These are phyloP conservation scores for Vanderwaltozyma yarrowii DNA, from an alignment of 805 yeast species.

Conservation along the genomic window DNA sequence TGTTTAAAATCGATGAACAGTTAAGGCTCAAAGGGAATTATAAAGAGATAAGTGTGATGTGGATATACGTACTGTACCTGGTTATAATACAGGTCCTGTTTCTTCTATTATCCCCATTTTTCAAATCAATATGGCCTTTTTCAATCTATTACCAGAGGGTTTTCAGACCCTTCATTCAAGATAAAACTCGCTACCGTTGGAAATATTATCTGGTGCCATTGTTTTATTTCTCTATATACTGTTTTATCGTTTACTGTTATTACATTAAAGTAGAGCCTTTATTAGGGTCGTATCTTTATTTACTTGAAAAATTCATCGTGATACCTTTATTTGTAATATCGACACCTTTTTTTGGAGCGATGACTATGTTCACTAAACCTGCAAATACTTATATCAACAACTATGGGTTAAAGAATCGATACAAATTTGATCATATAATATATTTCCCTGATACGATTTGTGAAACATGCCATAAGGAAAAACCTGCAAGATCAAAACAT, in stretches of 20 bases:
- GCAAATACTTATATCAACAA: conserved; percentile 4
- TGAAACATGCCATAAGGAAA: conserved; percentile 47
- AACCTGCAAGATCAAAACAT: conserved; percentile 69
- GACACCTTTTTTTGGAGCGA: conserved; percentile 13
- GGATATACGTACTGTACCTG: not conserved
- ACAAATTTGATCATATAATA: conserved; percentile 40
- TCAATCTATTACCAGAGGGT: conserved; percentile 17
- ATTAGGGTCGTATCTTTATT: conserved; percentile 5
- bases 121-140: conserved; percentile 13
- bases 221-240: conserved; percentile 19
- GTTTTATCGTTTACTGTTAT: conserved; percentile 13
- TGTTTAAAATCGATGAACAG: too few relatives aligned
- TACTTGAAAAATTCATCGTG: conserved; percentile 12
- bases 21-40: too few relatives aligned
- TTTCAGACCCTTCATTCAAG: conserved; percentile 19
- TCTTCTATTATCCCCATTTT: conserved; percentile 20
- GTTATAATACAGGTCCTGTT: conserved; percentile 9
- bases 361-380: conserved; percentile 16
- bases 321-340: conserved; percentile 16
- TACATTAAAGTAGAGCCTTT: conserved; percentile 8
- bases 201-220: conserved; percentile 23
- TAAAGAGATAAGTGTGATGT: too few relatives aligned
- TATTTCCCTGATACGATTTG: conserved; percentile 43
- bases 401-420: conserved; percentile 1
- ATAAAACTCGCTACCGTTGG: conserved; percentile 15